Percentiles rank a stretch among this genome's conserved stretches.
phyloP scores from a whole-genome alignment of 306 rosid species.

The Acacia crassicarpa region DNA sequence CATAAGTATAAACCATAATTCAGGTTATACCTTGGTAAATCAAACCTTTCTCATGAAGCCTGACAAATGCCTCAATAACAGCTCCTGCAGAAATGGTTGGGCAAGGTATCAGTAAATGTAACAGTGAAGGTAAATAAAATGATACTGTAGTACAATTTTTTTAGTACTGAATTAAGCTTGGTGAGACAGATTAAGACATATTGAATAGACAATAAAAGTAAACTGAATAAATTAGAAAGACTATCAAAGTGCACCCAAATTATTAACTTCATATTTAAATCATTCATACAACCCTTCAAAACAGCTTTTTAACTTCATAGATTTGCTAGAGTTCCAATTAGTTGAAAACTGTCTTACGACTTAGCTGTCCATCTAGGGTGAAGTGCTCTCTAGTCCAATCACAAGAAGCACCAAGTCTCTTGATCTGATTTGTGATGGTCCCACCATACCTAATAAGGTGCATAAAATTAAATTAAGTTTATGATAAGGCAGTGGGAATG shows the following conservation, averaged over 20 bases:
- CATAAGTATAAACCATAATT: slow-evolving; percentile 29
- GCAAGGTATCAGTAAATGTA: slow-evolving; percentile 41
- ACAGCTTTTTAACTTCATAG: slow-evolving; percentile 4
- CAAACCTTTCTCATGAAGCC: slow-evolving; percentile 94
- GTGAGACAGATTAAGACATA: slow-evolving; percentile 21
- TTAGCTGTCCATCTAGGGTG: slow-evolving; percentile 98
- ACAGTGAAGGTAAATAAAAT: slow-evolving; percentile 13
- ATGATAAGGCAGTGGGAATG: slow-evolving; percentile 17
- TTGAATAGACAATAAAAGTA: background rate
- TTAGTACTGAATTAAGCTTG: background rate
- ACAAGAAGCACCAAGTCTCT: slow-evolving; percentile 99
- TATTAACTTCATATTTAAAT: slow-evolving; percentile 22
- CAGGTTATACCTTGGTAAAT: slow-evolving; percentile 80
- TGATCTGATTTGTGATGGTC: slow-evolving; percentile 91
- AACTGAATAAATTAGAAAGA: background rate
- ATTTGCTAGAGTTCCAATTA: slow-evolving; percentile 36
- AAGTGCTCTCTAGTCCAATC: slow-evolving; percentile 96
- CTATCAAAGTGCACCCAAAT: background rate
- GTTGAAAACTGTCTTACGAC: slow-evolving; percentile 87
- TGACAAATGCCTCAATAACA: slow-evolving; percentile 92
- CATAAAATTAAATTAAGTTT: slow-evolving; percentile 18
- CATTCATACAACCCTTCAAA: background rate
- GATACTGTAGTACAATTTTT: background rate
- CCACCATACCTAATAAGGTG: slow-evolving; percentile 74
- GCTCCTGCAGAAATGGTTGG: slow-evolving; percentile 68